phyloP scores from a whole-genome alignment of 2,329 filamentous ascomycete species.

The Fusarium napiforme region DNA sequence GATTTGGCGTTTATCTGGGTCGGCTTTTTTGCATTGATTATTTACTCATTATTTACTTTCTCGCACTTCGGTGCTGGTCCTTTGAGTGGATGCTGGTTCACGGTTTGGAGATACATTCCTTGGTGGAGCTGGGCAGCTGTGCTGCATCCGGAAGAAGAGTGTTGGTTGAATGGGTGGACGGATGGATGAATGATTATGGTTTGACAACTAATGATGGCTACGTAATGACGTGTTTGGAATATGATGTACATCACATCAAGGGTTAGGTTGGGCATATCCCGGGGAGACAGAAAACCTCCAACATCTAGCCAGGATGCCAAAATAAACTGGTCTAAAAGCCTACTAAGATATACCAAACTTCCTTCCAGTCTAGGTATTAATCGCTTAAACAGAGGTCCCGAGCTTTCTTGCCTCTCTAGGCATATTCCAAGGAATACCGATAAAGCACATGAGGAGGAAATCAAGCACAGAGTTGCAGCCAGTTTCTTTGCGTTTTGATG shows the following conservation, averaged over 20 bases:
- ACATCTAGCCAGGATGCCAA: background rate
- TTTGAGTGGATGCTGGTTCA: slow-evolving; percentile 9
- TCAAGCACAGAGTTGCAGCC: slow-evolving; percentile 5
- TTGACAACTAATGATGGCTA: slow-evolving; percentile 34
- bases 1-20: slow-evolving; percentile 43
- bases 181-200: slow-evolving; percentile 42
- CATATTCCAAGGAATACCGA: slow-evolving; percentile 9
- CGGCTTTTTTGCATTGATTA: slow-evolving; percentile 31
- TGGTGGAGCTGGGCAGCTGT: slow-evolving; percentile 24
- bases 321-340: background rate
- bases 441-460: slow-evolving; percentile 16
- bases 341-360: background rate
- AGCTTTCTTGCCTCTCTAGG: background rate
- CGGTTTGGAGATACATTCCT: slow-evolving; percentile 21
- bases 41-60: background rate
- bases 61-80: background rate
- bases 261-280: slow-evolving; percentile 6
- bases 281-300: background rate
- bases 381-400: background rate
- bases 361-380: background rate
- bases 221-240: slow-evolving; percentile 28
- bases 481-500: background rate
- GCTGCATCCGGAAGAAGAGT: slow-evolving; percentile 13
- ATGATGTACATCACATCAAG: slow-evolving; percentile 10
- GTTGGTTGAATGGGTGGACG: slow-evolving; percentile 4